Percentiles rank a stretch among this genome's conserved stretches.
Conservation (phyloP, 148 eudicot genomes). For the Persicaria maculosa region DNA sequence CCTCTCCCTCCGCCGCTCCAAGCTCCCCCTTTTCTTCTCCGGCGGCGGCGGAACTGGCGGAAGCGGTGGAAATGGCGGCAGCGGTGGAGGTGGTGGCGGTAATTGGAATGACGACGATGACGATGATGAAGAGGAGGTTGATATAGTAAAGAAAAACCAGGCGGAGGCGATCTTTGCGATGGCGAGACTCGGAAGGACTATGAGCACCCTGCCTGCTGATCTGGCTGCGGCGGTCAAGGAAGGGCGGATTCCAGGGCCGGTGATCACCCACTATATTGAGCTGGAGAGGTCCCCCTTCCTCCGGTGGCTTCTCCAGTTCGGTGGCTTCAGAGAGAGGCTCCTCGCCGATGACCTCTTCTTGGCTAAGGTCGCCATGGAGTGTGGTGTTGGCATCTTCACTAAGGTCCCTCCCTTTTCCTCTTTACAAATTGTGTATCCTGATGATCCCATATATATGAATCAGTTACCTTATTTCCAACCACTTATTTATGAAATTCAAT, state of each 20-base stretch:
- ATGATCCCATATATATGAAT: too few species aligned
- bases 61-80: slow-evolving; percentile 21
- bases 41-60: slow-evolving; percentile 19
- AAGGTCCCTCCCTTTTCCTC: slow-evolving; percentile 30
- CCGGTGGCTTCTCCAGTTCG: slow-evolving; percentile 62
- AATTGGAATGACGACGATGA: slow-evolving; percentile 26
- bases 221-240: slow-evolving; percentile 48
- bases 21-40: slow-evolving; percentile 16
- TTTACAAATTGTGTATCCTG: too few species aligned
- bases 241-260: slow-evolving; percentile 47
- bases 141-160: slow-evolving; percentile 27
- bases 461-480: too few species aligned
- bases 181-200: slow-evolving; percentile 39
- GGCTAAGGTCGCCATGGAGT: slow-evolving; percentile 73
- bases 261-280: slow-evolving; percentile 45
- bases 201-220: slow-evolving; percentile 56
- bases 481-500: too few species aligned
- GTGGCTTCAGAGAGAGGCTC: slow-evolving; percentile 74
- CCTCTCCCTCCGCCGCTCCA: slow-evolving; percentile 17
- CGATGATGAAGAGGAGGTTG: slow-evolving; percentile 11
- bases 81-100: slow-evolving; percentile 23
- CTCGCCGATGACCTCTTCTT: slow-evolving; percentile 85
- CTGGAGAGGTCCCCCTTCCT: slow-evolving; percentile 53
- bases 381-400: slow-evolving; percentile 89
- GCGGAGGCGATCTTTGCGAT: slow-evolving; percentile 42